Percentiles rank a stretch among this genome's conserved stretches.
Conservation (phyloP, 2,329 filamentous ascomycete species). For the Knoxdaviesia capensis region DNA sequence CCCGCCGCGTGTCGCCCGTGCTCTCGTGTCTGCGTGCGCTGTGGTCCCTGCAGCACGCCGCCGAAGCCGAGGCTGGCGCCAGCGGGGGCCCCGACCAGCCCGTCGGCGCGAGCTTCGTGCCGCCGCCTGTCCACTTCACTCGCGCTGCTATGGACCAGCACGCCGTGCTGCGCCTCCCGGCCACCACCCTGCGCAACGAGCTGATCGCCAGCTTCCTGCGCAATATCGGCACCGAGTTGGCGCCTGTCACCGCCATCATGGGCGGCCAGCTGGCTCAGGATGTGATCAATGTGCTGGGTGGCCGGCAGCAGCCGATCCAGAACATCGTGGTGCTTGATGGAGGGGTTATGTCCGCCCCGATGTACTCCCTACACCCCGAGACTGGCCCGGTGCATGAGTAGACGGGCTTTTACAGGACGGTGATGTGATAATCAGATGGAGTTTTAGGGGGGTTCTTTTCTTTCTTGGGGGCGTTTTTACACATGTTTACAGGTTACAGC, state of each 20-base stretch:
- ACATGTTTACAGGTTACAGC: not conserved
- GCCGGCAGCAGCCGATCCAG: slow-evolving; percentile 84
- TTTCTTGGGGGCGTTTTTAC: not conserved
- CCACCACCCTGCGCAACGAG: slow-evolving; percentile 45
- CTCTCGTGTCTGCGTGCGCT: slow-evolving; percentile 74
- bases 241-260: slow-evolving; percentile 72
- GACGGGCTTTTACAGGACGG: not conserved
- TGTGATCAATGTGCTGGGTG: slow-evolving; percentile 86
- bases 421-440: not conserved
- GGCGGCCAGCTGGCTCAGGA: slow-evolving; percentile 87
- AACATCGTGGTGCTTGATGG: slow-evolving; percentile 89
- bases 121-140: slow-evolving; percentile 34
- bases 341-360: slow-evolving; percentile 53
- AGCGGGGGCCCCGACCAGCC: slow-evolving; percentile 41
- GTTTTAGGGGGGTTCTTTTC: not conserved
- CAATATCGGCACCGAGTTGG: slow-evolving; percentile 66
- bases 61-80: slow-evolving; percentile 8
- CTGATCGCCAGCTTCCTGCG: slow-evolving; percentile 72
- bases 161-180: slow-evolving; percentile 48
- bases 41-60: slow-evolving; percentile 54
- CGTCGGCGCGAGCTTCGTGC: slow-evolving; percentile 24
- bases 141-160: slow-evolving; percentile 60
- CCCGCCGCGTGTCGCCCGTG: slow-evolving; percentile 56
- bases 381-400: slow-evolving; percentile 26
- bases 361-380: slow-evolving; percentile 65